These are phyloP conservation scores for Pistacia atlantica DNA, from an alignment of 345 rosid species.

Conservation along the genomic window DNA sequence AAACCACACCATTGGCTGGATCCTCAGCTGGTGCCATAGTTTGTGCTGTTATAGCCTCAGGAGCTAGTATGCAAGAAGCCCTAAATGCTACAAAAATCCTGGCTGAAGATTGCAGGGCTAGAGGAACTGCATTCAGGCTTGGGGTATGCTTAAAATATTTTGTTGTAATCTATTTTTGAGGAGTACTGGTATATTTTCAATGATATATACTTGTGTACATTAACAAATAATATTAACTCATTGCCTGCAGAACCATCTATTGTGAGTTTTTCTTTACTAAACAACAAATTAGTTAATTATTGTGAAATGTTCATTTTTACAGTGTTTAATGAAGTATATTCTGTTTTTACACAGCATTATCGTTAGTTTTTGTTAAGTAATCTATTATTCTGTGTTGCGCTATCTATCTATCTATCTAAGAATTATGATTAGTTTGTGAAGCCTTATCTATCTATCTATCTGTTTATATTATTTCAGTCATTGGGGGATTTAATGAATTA, in stretches of 20 bases:
- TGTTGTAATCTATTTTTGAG: not conserved
- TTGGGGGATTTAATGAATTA: not conserved
- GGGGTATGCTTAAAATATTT: conserved; percentile 57
- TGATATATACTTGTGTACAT: not conserved
- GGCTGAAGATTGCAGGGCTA: conserved; percentile 77
- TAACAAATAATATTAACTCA: not conserved
- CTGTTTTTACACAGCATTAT: not conserved
- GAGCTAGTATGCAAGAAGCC: conserved; percentile 74
- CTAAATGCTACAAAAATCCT: conserved; percentile 66
- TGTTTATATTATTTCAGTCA: not conserved
- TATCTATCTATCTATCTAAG: no score
- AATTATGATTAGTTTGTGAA: no score
- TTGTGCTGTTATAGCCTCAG: conserved; percentile 86
- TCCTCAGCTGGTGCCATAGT: conserved; percentile 95
- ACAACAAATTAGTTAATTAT: not conserved
- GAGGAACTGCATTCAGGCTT: conserved; percentile 92
- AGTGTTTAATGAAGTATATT: not conserved
- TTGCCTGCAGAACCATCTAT: not conserved
- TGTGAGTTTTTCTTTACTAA: not conserved
- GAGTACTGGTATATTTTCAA: not conserved
- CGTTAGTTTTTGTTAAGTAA: not conserved
- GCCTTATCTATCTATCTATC: no score
- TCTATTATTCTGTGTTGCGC: not conserved
- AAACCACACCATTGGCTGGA: conserved; percentile 91
- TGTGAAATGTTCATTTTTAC: not conserved